phyloP scores from a whole-genome alignment of 2,329 filamentous ascomycete genomes.

The Harringtonia lauricola region DNA sequence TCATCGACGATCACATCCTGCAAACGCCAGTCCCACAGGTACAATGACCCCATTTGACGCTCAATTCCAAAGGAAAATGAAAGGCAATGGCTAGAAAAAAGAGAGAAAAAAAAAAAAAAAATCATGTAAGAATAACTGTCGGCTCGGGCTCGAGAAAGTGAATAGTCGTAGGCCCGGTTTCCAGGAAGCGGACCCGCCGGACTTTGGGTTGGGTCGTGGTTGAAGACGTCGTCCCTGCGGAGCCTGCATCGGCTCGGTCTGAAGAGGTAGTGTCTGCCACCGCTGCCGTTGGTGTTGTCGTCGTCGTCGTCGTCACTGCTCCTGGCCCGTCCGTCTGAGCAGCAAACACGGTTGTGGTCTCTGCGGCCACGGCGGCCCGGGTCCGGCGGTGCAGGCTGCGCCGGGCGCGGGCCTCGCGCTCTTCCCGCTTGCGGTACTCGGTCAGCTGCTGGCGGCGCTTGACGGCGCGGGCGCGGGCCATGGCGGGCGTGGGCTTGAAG shows the following conservation, averaged over 20 bases:
- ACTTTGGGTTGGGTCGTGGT: not conserved
- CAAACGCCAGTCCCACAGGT: too few relatives aligned
- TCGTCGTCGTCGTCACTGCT: too few relatives aligned
- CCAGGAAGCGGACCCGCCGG: conserved; percentile 10
- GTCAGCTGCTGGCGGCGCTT: conserved; percentile 50
- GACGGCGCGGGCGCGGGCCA: conserved; percentile 45
- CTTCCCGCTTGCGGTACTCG: conserved; percentile 50
- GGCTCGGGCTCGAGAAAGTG: conserved; percentile 11
- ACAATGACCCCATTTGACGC: too few relatives aligned
- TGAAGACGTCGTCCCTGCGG: not conserved
- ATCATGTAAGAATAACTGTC: not conserved
- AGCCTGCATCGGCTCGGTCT: not conserved
- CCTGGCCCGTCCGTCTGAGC: too few relatives aligned
- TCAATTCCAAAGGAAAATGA: too few relatives aligned
- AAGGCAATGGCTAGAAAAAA: not conserved
- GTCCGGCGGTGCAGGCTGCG: conserved; percentile 38
- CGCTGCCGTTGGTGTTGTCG: too few relatives aligned
- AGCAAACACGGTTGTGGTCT: not conserved
- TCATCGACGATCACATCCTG: too few relatives aligned
- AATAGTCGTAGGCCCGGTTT: conserved; percentile 9
- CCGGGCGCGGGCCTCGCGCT: conserved; percentile 45
- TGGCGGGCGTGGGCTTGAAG: conserved; percentile 51
- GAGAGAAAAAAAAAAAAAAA: not conserved
- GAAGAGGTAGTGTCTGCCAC: not conserved
- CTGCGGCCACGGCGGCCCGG: conserved; percentile 12